phyloP scores from a whole-genome alignment of 139 green algal species.

The Coccomyxa sp. region DNA sequence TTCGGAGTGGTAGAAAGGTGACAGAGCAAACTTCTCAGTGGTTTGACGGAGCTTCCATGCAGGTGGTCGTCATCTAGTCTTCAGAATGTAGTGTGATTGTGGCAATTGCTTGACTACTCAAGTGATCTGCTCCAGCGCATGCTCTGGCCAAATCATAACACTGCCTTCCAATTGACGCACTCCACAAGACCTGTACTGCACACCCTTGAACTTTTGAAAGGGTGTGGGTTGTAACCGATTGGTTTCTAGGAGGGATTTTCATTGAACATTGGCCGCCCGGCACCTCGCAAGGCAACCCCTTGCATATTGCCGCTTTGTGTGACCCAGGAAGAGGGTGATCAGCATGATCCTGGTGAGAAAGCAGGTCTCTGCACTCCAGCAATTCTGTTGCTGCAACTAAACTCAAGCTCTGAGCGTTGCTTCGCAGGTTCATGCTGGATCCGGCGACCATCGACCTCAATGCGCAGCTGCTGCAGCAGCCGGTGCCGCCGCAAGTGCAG shows the following conservation, averaged over 20 bases:
- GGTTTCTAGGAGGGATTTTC: background rate
- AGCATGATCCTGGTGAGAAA: background rate
- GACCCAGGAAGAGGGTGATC: background rate
- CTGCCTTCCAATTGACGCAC: too few relatives aligned
- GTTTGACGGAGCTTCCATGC: background rate
- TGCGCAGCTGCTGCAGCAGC: background rate
- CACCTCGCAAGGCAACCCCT: background rate
- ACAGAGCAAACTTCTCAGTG: too few relatives aligned
- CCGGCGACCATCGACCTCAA: background rate
- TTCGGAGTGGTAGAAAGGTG: too few relatives aligned
- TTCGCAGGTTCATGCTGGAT: background rate
- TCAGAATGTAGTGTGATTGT: too few relatives aligned
- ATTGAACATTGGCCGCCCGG: background rate
- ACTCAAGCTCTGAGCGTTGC: too few relatives aligned
- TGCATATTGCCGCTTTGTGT: background rate
- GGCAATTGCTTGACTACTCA: background rate
- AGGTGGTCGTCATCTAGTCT: background rate
- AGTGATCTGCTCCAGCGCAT: background rate
- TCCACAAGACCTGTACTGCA: too few relatives aligned
- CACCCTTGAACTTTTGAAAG: background rate
- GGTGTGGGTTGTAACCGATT: background rate
- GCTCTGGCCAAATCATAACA: too few relatives aligned
- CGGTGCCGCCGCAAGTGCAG: background rate
- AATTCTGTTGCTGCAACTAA: too few relatives aligned
- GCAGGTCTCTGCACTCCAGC: too few relatives aligned